Conservation (phyloP, 257 asterid genomes). For the Solanum pinnatisectum region DNA sequence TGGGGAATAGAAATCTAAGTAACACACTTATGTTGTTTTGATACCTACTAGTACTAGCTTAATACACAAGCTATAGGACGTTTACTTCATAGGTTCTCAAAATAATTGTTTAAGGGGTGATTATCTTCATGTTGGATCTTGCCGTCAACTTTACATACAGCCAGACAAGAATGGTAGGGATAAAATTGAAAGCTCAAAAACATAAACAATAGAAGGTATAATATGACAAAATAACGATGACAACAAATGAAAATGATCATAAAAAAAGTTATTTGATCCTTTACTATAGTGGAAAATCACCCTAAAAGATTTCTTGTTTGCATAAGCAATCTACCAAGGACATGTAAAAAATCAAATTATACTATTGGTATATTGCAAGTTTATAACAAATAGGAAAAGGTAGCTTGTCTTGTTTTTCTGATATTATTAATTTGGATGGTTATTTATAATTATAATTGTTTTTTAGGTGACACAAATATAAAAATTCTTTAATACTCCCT, state of each 20-base stretch:
- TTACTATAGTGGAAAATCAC: constrained; percentile 13
- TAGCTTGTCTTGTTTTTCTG: neutral
- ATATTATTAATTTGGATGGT: neutral
- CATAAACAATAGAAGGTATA: neutral
- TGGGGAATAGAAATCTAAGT: neutral
- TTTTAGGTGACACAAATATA: neutral
- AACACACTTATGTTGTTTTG: neutral
- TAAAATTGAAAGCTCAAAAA: neutral
- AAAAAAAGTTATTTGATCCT: neutral
- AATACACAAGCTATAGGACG: neutral
- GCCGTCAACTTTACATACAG: constrained; percentile 4
- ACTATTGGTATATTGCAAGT: neutral
- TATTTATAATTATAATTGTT: neutral
- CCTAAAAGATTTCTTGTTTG: neutral
- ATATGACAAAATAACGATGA: neutral
- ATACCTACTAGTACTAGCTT: neutral
- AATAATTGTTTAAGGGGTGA: neutral
- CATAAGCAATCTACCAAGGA: neutral
- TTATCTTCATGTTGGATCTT: constrained; percentile 13
- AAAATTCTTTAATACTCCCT: neutral
- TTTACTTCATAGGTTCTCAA: neutral
- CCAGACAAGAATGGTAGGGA: constrained; percentile 1
- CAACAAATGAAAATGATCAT: neutral
- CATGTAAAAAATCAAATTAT: neutral
- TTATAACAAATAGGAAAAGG: neutral